These are phyloP conservation scores for Juncus effusus DNA, from an alignment of 176 grass and related monocot genomes.

Conservation along the genomic window DNA sequence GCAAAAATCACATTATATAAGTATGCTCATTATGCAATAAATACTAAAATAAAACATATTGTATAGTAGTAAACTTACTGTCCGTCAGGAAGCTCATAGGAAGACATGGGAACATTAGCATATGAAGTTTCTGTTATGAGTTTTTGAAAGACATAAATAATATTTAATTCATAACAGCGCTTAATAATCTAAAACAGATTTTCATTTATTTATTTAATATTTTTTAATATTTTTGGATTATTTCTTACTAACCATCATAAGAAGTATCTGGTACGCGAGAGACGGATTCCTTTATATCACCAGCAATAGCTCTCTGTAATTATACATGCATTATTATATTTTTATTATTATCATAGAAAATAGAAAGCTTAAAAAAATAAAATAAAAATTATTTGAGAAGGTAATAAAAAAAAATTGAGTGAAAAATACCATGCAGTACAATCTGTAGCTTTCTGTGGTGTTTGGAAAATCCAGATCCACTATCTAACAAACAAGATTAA, in stretches of 20 bases:
- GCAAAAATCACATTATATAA: too few relatives aligned
- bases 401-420: slow-evolving; percentile 16
- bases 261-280: slow-evolving; percentile 91
- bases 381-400: slow-evolving; percentile 1
- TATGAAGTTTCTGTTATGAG: slow-evolving; percentile 77
- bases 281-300: slow-evolving; percentile 94
- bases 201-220: slow-evolving; percentile 11
- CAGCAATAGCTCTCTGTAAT: slow-evolving; percentile 85
- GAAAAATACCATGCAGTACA: slow-evolving; percentile 76
- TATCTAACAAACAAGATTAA: slow-evolving; percentile 51
- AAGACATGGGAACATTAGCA: slow-evolving; percentile 98
- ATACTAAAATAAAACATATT: slow-evolving; percentile 16
- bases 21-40: background rate
- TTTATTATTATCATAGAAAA: slow-evolving; percentile 12
- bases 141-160: slow-evolving; percentile 32
- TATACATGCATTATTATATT: slow-evolving; percentile 3
- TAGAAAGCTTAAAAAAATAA: slow-evolving; percentile 9
- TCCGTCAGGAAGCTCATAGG: slow-evolving; percentile 98
- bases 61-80: slow-evolving; percentile 64
- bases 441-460: slow-evolving; percentile 85
- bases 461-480: slow-evolving; percentile 81
- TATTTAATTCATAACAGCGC: slow-evolving; percentile 4
- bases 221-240: background rate
- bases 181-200: background rate
- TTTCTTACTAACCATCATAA: slow-evolving; percentile 74